Conservation (phyloP, 2,329 filamentous ascomycete species). For the Talaromyces funiculosus region DNA sequence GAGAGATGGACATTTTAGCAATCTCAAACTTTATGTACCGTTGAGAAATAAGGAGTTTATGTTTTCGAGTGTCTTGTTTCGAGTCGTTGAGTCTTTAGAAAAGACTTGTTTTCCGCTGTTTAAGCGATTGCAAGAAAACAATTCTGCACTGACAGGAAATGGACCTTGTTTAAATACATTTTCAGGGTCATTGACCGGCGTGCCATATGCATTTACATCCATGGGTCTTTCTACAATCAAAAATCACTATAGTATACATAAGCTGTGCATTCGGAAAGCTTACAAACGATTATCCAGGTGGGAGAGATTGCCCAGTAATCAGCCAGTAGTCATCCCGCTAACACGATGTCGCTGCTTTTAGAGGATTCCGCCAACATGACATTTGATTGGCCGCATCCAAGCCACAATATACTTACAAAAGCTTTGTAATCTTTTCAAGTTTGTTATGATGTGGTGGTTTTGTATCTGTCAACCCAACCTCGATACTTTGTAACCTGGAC, state of each 20-base stretch:
- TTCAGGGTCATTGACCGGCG: no score
- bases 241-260: background rate
- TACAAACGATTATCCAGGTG: background rate
- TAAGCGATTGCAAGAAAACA: background rate
- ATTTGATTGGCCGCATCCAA: background rate
- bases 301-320: background rate
- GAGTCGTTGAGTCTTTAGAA: background rate
- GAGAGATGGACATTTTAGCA: background rate
- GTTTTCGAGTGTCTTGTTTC: background rate
- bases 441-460: background rate
- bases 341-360: background rate
- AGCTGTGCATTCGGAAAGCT: background rate
- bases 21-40: background rate
- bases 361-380: no score
- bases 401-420: background rate
- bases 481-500: slow-evolving; percentile 9
- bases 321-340: background rate
- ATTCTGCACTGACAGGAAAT: background rate
- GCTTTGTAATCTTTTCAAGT: background rate
- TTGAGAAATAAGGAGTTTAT: background rate
- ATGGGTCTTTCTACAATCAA: background rate
- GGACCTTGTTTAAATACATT: background rate
- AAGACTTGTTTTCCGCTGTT: background rate
- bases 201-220: background rate
- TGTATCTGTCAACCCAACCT: background rate